Evolutionary conservation across 2,329 filamentous ascomycete species (phyloP).

Genomic region (Diplodia mutila): DNA sequence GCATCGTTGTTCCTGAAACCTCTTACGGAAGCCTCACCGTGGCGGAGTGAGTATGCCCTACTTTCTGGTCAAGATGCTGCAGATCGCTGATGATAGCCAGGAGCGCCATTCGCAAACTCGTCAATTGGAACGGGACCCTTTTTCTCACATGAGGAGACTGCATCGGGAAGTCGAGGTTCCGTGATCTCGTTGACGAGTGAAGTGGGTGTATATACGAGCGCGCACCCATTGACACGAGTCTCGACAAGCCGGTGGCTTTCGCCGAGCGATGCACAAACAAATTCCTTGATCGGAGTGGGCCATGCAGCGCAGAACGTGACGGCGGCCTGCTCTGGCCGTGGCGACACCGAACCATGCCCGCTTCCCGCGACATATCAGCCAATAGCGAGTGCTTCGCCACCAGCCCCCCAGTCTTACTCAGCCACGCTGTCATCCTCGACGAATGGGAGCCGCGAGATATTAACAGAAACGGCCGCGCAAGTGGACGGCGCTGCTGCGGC

Average conservation of each 20-base stretch:
- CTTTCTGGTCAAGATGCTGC: background rate
- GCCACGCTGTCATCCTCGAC: conserved; percentile 13
- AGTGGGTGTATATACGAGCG: background rate
- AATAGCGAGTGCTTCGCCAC: conserved; percentile 8
- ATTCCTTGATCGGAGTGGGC: background rate
- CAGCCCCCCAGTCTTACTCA: conserved; percentile 17
- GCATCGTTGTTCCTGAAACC: conserved; percentile 24
- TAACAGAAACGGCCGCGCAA: conserved; percentile 20
- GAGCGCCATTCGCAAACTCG: background rate
- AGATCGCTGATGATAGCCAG: conserved; percentile 14
- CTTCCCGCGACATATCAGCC: background rate
- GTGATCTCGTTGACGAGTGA: background rate
- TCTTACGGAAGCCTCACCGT: conserved; percentile 15
- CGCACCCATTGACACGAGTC: conserved; percentile 2
- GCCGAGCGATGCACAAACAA: background rate
- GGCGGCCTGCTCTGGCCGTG: conserved; percentile 2
- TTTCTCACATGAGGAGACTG: background rate
- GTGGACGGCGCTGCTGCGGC: conserved; percentile 8
- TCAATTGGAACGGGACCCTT: background rate
- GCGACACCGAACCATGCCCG: background rate
- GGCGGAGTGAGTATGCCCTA: conserved; percentile 13
- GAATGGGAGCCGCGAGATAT: conserved; percentile 14
- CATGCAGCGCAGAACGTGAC: background rate
- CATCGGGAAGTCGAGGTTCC: conserved; percentile 2
- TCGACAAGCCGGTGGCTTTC: conserved; percentile 13